phyloP scores from a whole-genome alignment of 2,329 filamentous ascomycete genomes.

The Pseudocercospora fuligena region DNA sequence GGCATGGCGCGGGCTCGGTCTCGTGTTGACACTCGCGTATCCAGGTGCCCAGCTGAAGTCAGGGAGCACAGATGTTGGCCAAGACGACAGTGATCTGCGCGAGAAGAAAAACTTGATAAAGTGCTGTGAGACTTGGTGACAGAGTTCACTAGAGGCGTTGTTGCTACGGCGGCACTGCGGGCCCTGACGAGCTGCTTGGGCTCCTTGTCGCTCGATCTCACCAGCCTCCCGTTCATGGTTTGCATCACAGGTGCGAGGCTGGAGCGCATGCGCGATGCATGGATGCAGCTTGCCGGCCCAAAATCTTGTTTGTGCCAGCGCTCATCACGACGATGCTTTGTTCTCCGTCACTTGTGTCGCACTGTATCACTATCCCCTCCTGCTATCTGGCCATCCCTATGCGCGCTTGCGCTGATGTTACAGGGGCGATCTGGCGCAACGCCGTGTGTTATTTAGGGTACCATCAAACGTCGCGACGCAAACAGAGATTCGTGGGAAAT shows the following conservation, averaged over 20 bases:
- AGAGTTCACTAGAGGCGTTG: neutral
- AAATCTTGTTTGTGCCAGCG: neutral
- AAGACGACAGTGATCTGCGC: neutral
- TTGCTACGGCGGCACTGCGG: neutral
- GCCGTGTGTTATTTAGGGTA: neutral
- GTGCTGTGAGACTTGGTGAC: neutral
- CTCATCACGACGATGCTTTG: neutral
- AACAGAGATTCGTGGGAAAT: neutral
- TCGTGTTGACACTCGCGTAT: neutral
- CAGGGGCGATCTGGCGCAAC: neutral
- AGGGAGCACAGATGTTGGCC: neutral
- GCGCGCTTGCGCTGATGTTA: neutral
- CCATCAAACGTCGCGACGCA: neutral
- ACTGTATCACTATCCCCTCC: neutral
- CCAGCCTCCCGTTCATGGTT: constrained; percentile 7
- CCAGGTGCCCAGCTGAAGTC: neutral
- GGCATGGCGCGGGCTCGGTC: neutral
- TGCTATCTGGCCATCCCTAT: neutral
- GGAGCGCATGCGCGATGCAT: neutral
- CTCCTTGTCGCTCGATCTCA: neutral
- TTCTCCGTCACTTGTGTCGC: neutral
- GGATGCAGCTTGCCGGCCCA: neutral
- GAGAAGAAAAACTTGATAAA: neutral
- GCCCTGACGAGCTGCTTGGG: neutral
- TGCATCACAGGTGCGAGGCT: neutral